These are phyloP conservation scores for Cercospora zeae-maydis DNA, from an alignment of 2,329 filamentous ascomycete species.

Conservation along the genomic window DNA sequence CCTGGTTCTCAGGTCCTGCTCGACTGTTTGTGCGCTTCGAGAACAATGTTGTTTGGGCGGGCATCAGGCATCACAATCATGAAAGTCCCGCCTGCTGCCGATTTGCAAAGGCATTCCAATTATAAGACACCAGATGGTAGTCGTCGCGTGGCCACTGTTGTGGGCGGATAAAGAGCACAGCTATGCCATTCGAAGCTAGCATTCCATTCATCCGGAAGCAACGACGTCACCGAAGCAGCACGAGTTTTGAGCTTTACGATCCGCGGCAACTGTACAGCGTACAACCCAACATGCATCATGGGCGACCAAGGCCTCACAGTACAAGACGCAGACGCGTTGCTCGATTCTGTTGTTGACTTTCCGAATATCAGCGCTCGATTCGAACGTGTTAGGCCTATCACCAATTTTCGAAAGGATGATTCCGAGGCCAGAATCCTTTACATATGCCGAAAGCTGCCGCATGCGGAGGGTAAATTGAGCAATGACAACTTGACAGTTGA, in stretches of 20 bases:
- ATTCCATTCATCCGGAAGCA: background rate
- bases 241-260: background rate
- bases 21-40: too few species aligned
- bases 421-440: conserved; percentile 32
- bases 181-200: background rate
- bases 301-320: conserved; percentile 23
- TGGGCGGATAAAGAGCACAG: background rate
- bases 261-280: background rate
- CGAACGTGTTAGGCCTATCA: conserved; percentile 28
- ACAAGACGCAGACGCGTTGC: conserved; percentile 20
- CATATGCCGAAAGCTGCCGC: conserved; percentile 19
- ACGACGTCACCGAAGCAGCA: background rate
- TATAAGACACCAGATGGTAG: too few species aligned
- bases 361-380: conserved; percentile 17
- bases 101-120: too few species aligned
- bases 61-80: too few species aligned
- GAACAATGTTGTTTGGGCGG: too few species aligned
- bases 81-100: too few species aligned
- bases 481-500: background rate
- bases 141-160: background rate
- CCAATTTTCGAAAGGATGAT: conserved; percentile 34
- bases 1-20: too few species aligned
- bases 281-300: conserved; percentile 5
- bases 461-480: background rate
- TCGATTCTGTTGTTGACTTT: conserved; percentile 19